Conservation (phyloP, 225 moss, liverwort and hornwort species). For the Straminergon stramineum region DNA sequence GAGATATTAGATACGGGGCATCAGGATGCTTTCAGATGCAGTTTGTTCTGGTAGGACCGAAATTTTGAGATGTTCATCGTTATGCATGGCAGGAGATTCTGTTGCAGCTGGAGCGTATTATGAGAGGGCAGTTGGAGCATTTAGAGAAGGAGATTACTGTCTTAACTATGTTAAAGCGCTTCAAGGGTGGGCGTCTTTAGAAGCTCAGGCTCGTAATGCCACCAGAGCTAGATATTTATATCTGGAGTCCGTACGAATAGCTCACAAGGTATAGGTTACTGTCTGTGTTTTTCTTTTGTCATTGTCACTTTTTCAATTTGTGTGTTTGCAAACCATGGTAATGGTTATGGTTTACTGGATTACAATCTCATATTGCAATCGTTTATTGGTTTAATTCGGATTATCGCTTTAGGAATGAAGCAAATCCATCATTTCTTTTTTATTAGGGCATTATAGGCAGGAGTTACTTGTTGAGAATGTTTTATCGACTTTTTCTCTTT, state of each 20-base stretch:
- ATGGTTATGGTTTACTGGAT: not conserved
- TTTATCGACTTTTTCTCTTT: not conserved
- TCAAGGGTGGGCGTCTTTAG: slow-evolving; percentile 87
- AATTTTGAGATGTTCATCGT: not conserved
- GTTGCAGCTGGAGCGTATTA: slow-evolving; percentile 66
- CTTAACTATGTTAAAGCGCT: slow-evolving; percentile 59
- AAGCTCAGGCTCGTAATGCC: slow-evolving; percentile 58
- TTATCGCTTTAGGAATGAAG: not conserved
- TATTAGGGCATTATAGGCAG: not conserved
- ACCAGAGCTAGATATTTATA: slow-evolving; percentile 60
- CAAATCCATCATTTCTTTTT: not conserved
- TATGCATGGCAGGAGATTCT: slow-evolving; percentile 49
- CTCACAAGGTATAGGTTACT: slow-evolving; percentile 46
- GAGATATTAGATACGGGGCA: not conserved
- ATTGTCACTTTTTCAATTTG: not conserved
- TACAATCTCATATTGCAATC: not conserved
- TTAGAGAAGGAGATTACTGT: slow-evolving; percentile 38
- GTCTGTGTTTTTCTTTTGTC: not conserved
- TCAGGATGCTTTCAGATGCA: not conserved
- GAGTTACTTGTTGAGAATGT: not conserved
- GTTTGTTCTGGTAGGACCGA: not conserved
- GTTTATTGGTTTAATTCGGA: not conserved
- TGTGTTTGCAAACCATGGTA: not conserved
- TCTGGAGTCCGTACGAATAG: slow-evolving; percentile 44
- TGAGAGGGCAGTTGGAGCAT: slow-evolving; percentile 43